Conservation (phyloP, 78 protist genomes). For the Speleostelium caveatum region DNA sequence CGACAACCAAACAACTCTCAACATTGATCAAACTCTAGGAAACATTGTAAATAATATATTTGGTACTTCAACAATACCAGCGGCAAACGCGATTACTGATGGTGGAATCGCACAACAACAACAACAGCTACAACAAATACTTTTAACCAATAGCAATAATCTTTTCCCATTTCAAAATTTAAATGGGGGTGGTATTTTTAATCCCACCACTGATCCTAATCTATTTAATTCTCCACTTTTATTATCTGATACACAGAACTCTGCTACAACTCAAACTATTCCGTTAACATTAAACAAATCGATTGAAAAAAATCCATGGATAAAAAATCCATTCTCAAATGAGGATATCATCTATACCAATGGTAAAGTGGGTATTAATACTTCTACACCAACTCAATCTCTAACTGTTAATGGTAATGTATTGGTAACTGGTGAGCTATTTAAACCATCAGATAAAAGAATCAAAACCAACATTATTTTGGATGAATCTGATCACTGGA, state of each 20-base stretch:
- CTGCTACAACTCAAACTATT: neutral
- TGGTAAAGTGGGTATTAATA: constrained; percentile 78
- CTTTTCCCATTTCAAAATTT: too few species aligned
- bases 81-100: too few species aligned
- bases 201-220: neutral
- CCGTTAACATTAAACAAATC: neutral
- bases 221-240: neutral
- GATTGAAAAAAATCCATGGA: constrained; percentile 28
- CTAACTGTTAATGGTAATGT: constrained; percentile 79
- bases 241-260: neutral
- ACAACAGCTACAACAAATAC: too few species aligned
- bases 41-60: too few species aligned
- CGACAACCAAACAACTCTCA: too few species aligned
- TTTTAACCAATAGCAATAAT: too few species aligned
- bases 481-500: constrained; percentile 55
- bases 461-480: constrained; percentile 62
- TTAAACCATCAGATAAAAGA: constrained; percentile 81
- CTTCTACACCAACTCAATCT: constrained; percentile 67
- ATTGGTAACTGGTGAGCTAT: constrained; percentile 68
- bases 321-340: constrained; percentile 31
- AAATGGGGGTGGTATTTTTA: too few species aligned
- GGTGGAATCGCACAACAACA: too few species aligned
- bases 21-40: too few species aligned
- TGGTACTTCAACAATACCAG: too few species aligned
- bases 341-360: constrained; percentile 49